Evolutionary conservation across 2,329 filamentous ascomycete species (phyloP).

Genomic region (Fusarium abutilonis): DNA sequence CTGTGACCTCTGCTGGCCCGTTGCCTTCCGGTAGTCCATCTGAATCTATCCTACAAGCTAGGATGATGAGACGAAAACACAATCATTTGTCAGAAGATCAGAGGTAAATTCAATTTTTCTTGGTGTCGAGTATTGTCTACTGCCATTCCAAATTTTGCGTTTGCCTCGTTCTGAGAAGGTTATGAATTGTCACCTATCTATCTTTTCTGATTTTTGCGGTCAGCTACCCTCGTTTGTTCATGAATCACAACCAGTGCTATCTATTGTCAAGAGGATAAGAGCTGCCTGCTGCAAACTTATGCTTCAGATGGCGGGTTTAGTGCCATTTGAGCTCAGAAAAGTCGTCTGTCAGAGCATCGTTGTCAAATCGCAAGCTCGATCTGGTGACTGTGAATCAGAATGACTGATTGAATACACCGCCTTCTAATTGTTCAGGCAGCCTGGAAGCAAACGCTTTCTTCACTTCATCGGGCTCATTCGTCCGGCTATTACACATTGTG

Average conservation of each 20-base stretch:
- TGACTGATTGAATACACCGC: neutral
- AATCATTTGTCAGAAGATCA: slow-evolving; percentile 42
- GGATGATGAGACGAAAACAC: slow-evolving; percentile 35
- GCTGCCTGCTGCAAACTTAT: slow-evolving; percentile 1
- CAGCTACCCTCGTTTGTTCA: neutral
- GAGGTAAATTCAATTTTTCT: slow-evolving; percentile 27
- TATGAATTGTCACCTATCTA: too few species aligned
- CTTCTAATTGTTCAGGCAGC: neutral
- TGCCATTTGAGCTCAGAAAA: slow-evolving; percentile 3
- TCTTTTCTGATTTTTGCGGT: too few species aligned
- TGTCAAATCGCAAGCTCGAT: slow-evolving; percentile 12
- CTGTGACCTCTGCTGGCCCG: neutral
- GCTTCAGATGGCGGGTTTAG: slow-evolving; percentile 1
- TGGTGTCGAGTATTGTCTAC: neutral
- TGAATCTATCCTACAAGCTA: slow-evolving; percentile 30
- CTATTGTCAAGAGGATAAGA: slow-evolving; percentile 11
- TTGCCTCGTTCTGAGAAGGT: neutral
- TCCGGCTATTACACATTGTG: slow-evolving; percentile 11
- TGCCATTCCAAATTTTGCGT: neutral
- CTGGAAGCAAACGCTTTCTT: neutral
- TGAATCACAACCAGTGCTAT: slow-evolving; percentile 18
- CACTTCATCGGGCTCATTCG: neutral
- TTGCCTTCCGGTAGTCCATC: slow-evolving; percentile 21
- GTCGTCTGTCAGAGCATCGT: slow-evolving; percentile 14
- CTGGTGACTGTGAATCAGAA: slow-evolving; percentile 18